A percentile compares a stretch with the other conserved stretches of the same genome.
phyloP scores from a whole-genome alignment of 2,329 filamentous ascomycete species.

The Dactylonectria estremocensis region DNA sequence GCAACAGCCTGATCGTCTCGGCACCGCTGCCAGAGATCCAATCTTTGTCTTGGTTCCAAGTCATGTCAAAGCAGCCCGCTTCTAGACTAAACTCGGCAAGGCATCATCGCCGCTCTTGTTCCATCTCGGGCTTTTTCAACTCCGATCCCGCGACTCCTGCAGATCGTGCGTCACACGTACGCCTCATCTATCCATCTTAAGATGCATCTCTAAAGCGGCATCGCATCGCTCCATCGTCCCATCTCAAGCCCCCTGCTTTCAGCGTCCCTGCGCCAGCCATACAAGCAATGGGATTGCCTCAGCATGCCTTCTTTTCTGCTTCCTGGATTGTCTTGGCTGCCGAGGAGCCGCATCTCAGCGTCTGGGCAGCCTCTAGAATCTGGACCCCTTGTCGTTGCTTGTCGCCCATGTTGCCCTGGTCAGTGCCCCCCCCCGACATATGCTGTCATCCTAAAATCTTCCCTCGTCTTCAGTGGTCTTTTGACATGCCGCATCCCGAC shows the following conservation, averaged over 20 bases:
- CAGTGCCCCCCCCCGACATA: conserved; percentile 20
- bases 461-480: background rate
- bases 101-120: conserved; percentile 14
- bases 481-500: background rate
- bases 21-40: conserved; percentile 38
- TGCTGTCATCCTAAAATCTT: conserved; percentile 23
- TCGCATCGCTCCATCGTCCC: conserved; percentile 3
- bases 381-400: no score
- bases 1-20: conserved; percentile 45
- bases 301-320: conserved; percentile 11
- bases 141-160: conserved; percentile 9
- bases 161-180: background rate
- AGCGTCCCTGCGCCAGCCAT: conserved; percentile 1
- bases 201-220: conserved; percentile 22
- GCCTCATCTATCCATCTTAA: background rate
- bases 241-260: conserved; percentile 2
- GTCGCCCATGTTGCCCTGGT: conserved; percentile 11
- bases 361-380: background rate
- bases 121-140: background rate
- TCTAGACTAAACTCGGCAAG: conserved; percentile 5
- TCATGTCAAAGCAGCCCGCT: conserved; percentile 19
- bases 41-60: conserved; percentile 27
- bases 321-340: conserved; percentile 26
- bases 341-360: conserved; percentile 31
- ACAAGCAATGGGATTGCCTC: conserved; percentile 10